These are phyloP conservation scores for Trypanosoma congolense DNA, from an alignment of 208 protist genomes.

Conservation along the genomic window DNA sequence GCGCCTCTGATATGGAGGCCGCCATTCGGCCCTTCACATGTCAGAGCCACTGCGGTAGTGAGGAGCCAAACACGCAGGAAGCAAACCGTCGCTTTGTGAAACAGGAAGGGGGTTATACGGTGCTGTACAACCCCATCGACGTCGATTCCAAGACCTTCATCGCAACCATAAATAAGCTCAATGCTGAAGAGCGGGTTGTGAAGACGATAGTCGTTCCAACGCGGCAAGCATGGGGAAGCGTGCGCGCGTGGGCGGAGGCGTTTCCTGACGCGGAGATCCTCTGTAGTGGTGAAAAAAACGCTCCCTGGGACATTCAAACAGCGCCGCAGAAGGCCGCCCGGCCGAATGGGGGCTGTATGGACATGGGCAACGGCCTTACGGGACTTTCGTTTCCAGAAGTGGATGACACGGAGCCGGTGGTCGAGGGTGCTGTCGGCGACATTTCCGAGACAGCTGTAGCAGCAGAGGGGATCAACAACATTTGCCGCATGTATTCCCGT, in stretches of 20 bases:
- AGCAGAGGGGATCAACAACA: constrained; percentile 7
- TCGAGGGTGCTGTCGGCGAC: constrained; percentile 9
- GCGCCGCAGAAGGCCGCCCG: background rate
- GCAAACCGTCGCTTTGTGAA: constrained; percentile 24
- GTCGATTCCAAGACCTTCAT: constrained; percentile 55
- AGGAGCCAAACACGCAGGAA: constrained; percentile 3
- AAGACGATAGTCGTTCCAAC: constrained; percentile 76
- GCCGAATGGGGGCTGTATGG: constrained; percentile 35
- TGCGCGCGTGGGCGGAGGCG: constrained; percentile 67
- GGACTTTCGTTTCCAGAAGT: constrained; percentile 71
- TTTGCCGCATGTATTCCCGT: constrained; percentile 14
- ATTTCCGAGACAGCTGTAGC: background rate
- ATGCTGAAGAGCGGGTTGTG: constrained; percentile 63
- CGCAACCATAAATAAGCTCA: constrained; percentile 42
- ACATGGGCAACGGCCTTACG: constrained; percentile 61
- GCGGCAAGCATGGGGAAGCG: constrained; percentile 50
- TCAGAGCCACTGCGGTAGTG: constrained; percentile 11
- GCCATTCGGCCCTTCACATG: constrained; percentile 5
- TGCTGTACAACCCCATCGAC: constrained; percentile 81
- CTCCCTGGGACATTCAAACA: background rate
- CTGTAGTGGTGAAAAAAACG: constrained; percentile 26
- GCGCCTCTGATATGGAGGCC: constrained; percentile 8
- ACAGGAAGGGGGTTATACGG: constrained; percentile 54
- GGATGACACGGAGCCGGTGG: constrained; percentile 34
- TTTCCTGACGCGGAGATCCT: constrained; percentile 75